Percentiles rank a stretch among this genome's conserved stretches.
Evolutionary conservation across 192 early-diverging fungal genomes (phyloP).

Genomic region (Coemansia sp.): DNA sequence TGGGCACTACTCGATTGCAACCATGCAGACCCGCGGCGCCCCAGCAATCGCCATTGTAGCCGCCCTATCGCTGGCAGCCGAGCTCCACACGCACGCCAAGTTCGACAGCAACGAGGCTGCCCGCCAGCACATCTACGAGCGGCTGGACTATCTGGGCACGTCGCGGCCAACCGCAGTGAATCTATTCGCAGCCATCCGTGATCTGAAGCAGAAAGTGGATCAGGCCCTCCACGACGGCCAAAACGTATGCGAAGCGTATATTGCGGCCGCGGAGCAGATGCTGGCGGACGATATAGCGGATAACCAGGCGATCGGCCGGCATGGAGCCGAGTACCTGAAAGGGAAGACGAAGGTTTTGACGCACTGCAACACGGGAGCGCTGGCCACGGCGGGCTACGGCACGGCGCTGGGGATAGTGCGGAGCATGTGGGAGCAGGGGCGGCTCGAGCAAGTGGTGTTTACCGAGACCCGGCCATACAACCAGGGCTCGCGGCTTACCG

Average conservation of each 20-base stretch:
- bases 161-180: slow-evolving; percentile 97
- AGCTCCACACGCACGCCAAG: slow-evolving; percentile 26
- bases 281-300: slow-evolving; percentile 80
- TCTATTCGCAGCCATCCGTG: slow-evolving; percentile 77
- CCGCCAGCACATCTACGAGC: slow-evolving; percentile 53
- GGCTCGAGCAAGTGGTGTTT: slow-evolving; percentile 80
- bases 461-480: slow-evolving; percentile 98
- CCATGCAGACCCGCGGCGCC: slow-evolving; percentile 91
- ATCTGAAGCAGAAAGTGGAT: slow-evolving; percentile 34
- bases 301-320: slow-evolving; percentile 80
- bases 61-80: slow-evolving; percentile 84
- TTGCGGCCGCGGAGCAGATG: slow-evolving; percentile 78
- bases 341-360: slow-evolving; percentile 66
- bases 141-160: slow-evolving; percentile 77
- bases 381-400: slow-evolving; percentile 81
- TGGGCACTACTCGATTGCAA: slow-evolving; percentile 84
- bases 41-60: slow-evolving; percentile 98
- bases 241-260: slow-evolving; percentile 61
- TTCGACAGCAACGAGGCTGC: slow-evolving; percentile 42
- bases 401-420: slow-evolving; percentile 95
- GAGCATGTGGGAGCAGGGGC: slow-evolving; percentile 56
- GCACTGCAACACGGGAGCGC: slow-evolving; percentile 96
- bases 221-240: too few relatives aligned
- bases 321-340: slow-evolving; percentile 56
- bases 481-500: slow-evolving; percentile 92